A percentile compares a stretch with the other conserved stretches of the same genome.
Evolutionary conservation across 225 moss, liverwort and hornwort species (phyloP).

Genomic region (Physcomitrium patens): DNA sequence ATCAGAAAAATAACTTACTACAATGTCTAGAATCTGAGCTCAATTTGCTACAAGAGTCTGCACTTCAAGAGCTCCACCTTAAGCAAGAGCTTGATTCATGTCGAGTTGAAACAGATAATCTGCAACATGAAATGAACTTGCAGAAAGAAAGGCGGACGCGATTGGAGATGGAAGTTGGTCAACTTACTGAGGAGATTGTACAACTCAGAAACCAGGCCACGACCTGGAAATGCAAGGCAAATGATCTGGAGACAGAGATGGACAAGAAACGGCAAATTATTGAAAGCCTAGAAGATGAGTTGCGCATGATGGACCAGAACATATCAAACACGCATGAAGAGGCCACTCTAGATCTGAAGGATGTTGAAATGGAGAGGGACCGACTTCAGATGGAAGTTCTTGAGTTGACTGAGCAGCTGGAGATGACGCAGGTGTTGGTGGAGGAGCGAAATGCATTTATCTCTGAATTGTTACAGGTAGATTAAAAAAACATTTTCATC

Average conservation of each 20-base stretch:
- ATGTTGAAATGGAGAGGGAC: slow-evolving; percentile 68
- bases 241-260: slow-evolving; percentile 68
- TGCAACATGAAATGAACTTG: slow-evolving; percentile 48
- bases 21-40: slow-evolving; percentile 58
- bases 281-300: slow-evolving; percentile 74
- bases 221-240: slow-evolving; percentile 56
- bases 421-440: slow-evolving; percentile 64
- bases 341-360: slow-evolving; percentile 58
- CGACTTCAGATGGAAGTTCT: slow-evolving; percentile 73
- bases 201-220: slow-evolving; percentile 40
- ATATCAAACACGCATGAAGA: slow-evolving; percentile 55
- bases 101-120: slow-evolving; percentile 22
- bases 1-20: slow-evolving; percentile 55
- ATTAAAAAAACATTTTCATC: background rate
- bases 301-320: slow-evolving; percentile 65
- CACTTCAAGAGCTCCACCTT: slow-evolving; percentile 55
- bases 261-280: slow-evolving; percentile 64
- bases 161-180: slow-evolving; percentile 49
- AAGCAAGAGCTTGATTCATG: slow-evolving; percentile 53
- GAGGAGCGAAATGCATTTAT: slow-evolving; percentile 69
- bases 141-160: slow-evolving; percentile 48
- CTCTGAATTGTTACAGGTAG: slow-evolving; percentile 83
- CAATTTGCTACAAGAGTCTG: slow-evolving; percentile 56
- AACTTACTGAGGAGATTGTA: slow-evolving; percentile 49
- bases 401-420: slow-evolving; percentile 77